Evolutionary conservation across 2,329 filamentous ascomycete genomes (phyloP), one percentile per base, ranked within the genome.

Genomic region (Xenoacremonium recifei): DNA sequence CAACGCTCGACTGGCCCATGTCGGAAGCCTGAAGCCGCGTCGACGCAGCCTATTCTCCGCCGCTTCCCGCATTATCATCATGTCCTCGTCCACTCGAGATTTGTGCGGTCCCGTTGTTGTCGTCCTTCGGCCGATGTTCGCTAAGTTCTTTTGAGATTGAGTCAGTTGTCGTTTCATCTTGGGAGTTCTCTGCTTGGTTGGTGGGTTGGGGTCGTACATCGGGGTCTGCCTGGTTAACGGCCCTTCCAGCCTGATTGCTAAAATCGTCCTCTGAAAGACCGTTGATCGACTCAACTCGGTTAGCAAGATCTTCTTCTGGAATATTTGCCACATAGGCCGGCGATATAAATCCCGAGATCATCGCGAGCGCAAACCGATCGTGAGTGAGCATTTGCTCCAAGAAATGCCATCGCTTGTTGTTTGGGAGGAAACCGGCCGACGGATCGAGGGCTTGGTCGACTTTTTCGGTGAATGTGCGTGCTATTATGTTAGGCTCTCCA

Each of bases 361-460:
- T 42, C 1, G 60, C 62, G 4, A 57, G 47, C 15, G 60, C 57
- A 45, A 71, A 64, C 13, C 60, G 58, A 4, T 60, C 44, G 9
- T 60, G 43, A 2, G 35, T 40, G 4, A 61, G 45, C 7, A 66
- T 38, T 11, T 50, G 48, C 15, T 48, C 35, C 1, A 70, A 54
- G 9, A 53, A 43, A n/a, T 55, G 59, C 67, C 67, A 70, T 19
- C 62, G 67, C 6, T 50, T 44, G n/a, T 55, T 52, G 39, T 70
- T 63, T 3, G 52, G 56, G 4, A 67, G 40, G 37, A 64, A 57
- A 2, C 64, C 66, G 17, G 39, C 44, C 3, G 45, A 40, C 19
- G 50, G 49, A 12, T 54, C 52, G 16, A 59, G 61, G 19, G 52
- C 39, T 9, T 44, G 25, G 27, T 61, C 44, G 30, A 69, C 58